A percentile compares a stretch with the other conserved stretches of the same genome.
phyloP scores from a whole-genome alignment of 2,329 filamentous ascomycete species.

The Simplicillium aogashimaense region DNA sequence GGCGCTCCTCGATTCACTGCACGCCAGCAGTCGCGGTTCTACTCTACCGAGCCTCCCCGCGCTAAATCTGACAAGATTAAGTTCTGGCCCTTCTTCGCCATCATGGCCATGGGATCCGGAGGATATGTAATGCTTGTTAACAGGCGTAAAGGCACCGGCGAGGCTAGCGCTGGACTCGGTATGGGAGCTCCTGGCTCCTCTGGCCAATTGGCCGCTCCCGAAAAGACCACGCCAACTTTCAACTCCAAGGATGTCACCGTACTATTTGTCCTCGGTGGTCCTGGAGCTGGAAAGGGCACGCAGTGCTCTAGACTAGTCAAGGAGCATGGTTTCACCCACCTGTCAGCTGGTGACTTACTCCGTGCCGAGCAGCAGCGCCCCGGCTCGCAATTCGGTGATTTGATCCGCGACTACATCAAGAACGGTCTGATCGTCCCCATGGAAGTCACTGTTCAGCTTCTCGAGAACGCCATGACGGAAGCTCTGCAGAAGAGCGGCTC shows the following conservation, averaged over 20 bases:
- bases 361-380: slow-evolving; percentile 85
- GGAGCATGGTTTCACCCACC: slow-evolving; percentile 84
- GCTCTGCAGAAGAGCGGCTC: slow-evolving; percentile 42
- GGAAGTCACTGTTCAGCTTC: slow-evolving; percentile 88
- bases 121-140: slow-evolving; percentile 42
- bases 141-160: slow-evolving; percentile 30
- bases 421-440: slow-evolving; percentile 96
- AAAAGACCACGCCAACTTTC: slow-evolving; percentile 59
- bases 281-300: slow-evolving; percentile 92
- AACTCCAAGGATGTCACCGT: slow-evolving; percentile 72
- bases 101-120: slow-evolving; percentile 36
- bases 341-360: slow-evolving; percentile 87
- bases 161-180: not conserved
- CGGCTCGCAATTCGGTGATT: slow-evolving; percentile 78
- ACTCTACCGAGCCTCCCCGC: slow-evolving; percentile 30
- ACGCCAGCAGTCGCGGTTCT: slow-evolving; percentile 22
- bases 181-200: slow-evolving; percentile 17
- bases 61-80: slow-evolving; percentile 31
- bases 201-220: slow-evolving; percentile 34
- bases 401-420: slow-evolving; percentile 90
- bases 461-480: slow-evolving; percentile 86
- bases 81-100: slow-evolving; percentile 47
- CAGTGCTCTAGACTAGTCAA: slow-evolving; percentile 83
- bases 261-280: slow-evolving; percentile 91
- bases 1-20: slow-evolving; percentile 8